A percentile compares a stretch with the other conserved stretches of the same genome.
phyloP scores from a whole-genome alignment of 2,329 filamentous ascomycete genomes.

The Penicillium sp. region DNA sequence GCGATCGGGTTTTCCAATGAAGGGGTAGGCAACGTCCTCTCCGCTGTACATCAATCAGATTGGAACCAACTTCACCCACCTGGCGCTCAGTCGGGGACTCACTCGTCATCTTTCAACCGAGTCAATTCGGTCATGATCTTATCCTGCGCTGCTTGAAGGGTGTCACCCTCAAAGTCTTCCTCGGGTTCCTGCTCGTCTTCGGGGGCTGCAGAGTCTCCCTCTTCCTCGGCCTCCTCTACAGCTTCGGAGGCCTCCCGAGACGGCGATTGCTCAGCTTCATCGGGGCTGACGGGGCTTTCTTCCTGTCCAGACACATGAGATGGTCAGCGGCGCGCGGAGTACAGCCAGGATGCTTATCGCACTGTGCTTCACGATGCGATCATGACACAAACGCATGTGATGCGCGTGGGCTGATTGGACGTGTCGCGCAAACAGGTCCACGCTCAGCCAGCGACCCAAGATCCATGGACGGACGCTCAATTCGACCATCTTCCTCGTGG shows the following conservation, averaged over 20 bases:
- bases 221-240: slow-evolving; percentile 19
- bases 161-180: slow-evolving; percentile 62
- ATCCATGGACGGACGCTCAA: neutral
- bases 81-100: neutral
- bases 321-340: slow-evolving; percentile 3
- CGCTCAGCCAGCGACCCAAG: neutral
- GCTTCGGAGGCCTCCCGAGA: slow-evolving; percentile 20
- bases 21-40: slow-evolving; percentile 65
- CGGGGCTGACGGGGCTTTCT: slow-evolving; percentile 14
- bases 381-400: slow-evolving; percentile 4
- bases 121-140: slow-evolving; percentile 68
- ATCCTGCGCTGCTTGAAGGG: slow-evolving; percentile 79
- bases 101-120: slow-evolving; percentile 18
- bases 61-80: neutral
- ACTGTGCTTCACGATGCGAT: neutral
- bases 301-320: slow-evolving; percentile 11
- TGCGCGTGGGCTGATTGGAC: neutral
- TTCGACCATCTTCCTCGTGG: neutral
- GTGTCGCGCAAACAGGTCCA: neutral
- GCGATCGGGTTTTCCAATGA: slow-evolving; percentile 70
- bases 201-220: slow-evolving; percentile 9
- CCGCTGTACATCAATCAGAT: slow-evolving; percentile 39
- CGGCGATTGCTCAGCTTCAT: slow-evolving; percentile 18
- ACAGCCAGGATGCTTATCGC: neutral
- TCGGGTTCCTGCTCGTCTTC: slow-evolving; percentile 52